phyloP scores from a whole-genome alignment of 2,329 filamentous ascomycete genomes.

The Cladophialophora chaetospira region DNA sequence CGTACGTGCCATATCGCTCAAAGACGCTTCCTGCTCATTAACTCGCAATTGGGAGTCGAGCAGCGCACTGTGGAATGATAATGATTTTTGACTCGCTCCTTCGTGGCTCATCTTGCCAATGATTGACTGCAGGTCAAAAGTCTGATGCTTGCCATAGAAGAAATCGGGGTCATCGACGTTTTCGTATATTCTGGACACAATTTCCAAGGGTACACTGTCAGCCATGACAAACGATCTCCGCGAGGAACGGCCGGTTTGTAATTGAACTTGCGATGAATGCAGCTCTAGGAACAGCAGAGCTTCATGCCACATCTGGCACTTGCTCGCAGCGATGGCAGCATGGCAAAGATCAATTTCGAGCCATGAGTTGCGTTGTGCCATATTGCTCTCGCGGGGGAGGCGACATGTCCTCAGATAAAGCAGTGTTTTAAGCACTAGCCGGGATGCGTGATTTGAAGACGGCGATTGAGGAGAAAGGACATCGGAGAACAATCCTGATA shows the following conservation, averaged over 20 bases:
- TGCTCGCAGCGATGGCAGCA: slow-evolving; percentile 70
- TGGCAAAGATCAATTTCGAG: slow-evolving; percentile 76
- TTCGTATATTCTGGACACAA: slow-evolving; percentile 81
- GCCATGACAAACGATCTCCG: slow-evolving; percentile 66
- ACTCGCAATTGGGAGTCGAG: slow-evolving; percentile 80
- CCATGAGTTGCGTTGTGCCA: slow-evolving; percentile 79
- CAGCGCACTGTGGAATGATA: slow-evolving; percentile 87
- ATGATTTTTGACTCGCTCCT: slow-evolving; percentile 78
- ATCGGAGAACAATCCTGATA: slow-evolving; percentile 64
- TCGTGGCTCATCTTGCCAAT: slow-evolving; percentile 86
- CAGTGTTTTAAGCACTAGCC: slow-evolving; percentile 74
- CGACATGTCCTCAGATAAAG: slow-evolving; percentile 86
- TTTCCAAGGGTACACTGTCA: slow-evolving; percentile 60
- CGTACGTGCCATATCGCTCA: slow-evolving; percentile 33
- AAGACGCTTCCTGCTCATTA: slow-evolving; percentile 58
- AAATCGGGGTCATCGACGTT: slow-evolving; percentile 94
- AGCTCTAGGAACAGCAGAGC: slow-evolving; percentile 83
- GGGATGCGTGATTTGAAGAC: slow-evolving; percentile 62
- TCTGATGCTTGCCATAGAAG: slow-evolving; percentile 87
- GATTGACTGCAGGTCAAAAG: slow-evolving; percentile 73
- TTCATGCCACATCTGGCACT: slow-evolving; percentile 83
- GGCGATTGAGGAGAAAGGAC: slow-evolving; percentile 35
- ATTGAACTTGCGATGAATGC: slow-evolving; percentile 58
- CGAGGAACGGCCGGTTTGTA: slow-evolving; percentile 49
- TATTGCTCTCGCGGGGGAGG: slow-evolving; percentile 72